A percentile compares a stretch with the other conserved stretches of the same genome.
These are phyloP conservation scores for Phytophthora litchii DNA, from an alignment of 352 stramenopile species.

Conservation along the genomic window DNA sequence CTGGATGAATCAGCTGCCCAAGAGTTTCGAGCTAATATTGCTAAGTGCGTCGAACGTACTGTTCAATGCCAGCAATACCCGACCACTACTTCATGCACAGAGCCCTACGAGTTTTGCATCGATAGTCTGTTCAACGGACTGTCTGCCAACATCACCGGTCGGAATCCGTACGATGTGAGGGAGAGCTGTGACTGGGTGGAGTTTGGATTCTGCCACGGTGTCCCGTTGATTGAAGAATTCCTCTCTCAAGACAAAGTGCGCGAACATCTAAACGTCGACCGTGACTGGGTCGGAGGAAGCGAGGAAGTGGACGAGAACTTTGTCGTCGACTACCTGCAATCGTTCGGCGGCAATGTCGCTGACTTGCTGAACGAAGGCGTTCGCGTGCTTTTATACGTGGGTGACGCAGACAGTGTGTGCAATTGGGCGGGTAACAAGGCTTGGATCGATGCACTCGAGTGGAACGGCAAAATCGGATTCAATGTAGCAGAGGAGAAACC, in stretches of 20 bases:
- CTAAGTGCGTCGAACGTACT: slow-evolving; percentile 28
- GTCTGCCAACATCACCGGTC: slow-evolving; percentile 13
- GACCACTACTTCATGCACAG: slow-evolving; percentile 29
- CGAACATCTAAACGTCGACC: slow-evolving; percentile 33
- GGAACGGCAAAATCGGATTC: slow-evolving; percentile 86
- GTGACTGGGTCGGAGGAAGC: slow-evolving; percentile 54
- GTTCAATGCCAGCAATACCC: slow-evolving; percentile 31
- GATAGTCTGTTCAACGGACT: slow-evolving; percentile 39
- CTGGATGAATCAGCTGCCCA: slow-evolving; percentile 34
- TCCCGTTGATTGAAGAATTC: slow-evolving; percentile 46
- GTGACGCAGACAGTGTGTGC: slow-evolving; percentile 96
- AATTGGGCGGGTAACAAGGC: slow-evolving; percentile 96
- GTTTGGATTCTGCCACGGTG: slow-evolving; percentile 42
- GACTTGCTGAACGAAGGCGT: slow-evolving; percentile 75
- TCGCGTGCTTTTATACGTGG: slow-evolving; percentile 93
- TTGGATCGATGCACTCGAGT: slow-evolving; percentile 92
- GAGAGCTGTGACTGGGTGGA: slow-evolving; percentile 41
- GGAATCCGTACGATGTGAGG: slow-evolving; percentile 65
- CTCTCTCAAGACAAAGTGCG: slow-evolving; percentile 52
- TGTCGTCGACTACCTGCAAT: slow-evolving; percentile 73
- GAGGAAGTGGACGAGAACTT: slow-evolving; percentile 89
- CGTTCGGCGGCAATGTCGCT: slow-evolving; percentile 83
- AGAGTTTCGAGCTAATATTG: slow-evolving; percentile 35
- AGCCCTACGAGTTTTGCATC: slow-evolving; percentile 38
- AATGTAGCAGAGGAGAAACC: slow-evolving; percentile 46